phyloP scores from a whole-genome alignment of 148 eudicot species.

The Cornus controversa region DNA sequence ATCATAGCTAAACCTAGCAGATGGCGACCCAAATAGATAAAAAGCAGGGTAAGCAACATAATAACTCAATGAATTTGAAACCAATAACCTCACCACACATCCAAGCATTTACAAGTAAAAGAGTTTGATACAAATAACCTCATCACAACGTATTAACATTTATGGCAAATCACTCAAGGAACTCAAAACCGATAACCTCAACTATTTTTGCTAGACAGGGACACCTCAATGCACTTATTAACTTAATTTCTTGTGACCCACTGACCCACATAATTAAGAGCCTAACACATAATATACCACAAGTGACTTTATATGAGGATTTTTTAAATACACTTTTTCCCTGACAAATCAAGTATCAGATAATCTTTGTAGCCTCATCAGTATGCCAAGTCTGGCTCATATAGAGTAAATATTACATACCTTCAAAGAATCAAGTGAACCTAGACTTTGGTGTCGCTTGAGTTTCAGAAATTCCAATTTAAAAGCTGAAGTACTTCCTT shows the following conservation, averaged over 20 bases:
- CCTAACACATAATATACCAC: not conserved
- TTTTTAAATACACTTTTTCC: not conserved
- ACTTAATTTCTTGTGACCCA: constrained; percentile 4
- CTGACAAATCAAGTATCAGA: not conserved
- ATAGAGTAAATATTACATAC: constrained; percentile 22
- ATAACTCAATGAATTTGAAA: no score
- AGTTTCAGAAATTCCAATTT: constrained; percentile 37
- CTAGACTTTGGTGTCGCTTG: constrained; percentile 22
- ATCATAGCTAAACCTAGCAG: no score
- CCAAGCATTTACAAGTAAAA: no score
- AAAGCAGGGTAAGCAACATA: no score
- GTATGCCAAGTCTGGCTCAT: not conserved
- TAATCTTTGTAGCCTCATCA: not conserved
- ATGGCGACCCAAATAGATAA: no score
- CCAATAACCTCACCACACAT: no score
- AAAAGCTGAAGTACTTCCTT: constrained; percentile 22
- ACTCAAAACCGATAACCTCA: no score
- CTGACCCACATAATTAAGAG: not conserved
- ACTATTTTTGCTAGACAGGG: not conserved
- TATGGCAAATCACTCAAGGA: no score
- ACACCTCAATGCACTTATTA: not conserved
- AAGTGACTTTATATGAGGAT: not conserved
- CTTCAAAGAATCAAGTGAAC: constrained; percentile 52
- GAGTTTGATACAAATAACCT: no score
- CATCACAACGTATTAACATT: no score